phyloP scores from a whole-genome alignment of 331 rosid species.

The Pyrus hybrid region DNA sequence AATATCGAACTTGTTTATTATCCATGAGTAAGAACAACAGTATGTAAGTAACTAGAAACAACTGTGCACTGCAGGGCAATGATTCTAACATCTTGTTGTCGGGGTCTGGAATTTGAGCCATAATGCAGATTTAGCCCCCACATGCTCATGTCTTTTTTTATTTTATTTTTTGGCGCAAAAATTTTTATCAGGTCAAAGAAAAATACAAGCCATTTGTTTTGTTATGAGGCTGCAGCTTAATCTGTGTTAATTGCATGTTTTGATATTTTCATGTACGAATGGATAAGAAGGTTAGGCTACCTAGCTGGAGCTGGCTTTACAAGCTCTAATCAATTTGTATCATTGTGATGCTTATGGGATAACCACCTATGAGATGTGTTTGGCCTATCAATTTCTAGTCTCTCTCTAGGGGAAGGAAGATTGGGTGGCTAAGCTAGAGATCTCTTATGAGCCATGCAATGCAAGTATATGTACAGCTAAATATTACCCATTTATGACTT shows the following conservation, averaged over 20 bases:
- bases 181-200: too few species aligned
- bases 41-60: too few species aligned
- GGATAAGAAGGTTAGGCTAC: conserved; percentile 12
- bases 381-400: not conserved
- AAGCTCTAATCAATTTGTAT: conserved; percentile 5
- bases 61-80: not conserved
- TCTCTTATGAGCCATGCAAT: not conserved
- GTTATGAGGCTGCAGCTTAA: not conserved
- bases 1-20: not conserved
- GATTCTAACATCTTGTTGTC: not conserved
- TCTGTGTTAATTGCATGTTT: not conserved
- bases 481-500: not conserved
- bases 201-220: not conserved
- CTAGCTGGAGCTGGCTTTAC: not conserved
- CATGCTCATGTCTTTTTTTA: not conserved
- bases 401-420: not conserved
- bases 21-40: too few species aligned
- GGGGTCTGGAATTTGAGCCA: not conserved
- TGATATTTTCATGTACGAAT: not conserved
- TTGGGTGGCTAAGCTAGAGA: not conserved
- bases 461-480: not conserved
- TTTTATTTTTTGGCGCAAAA: too few species aligned
- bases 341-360: conserved; percentile 16
- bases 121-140: not conserved
- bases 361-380: not conserved